These are phyloP conservation scores for Collybiopsis luxurians DNA, from an alignment of 768 basidiomycete species.

Conservation along the genomic window DNA sequence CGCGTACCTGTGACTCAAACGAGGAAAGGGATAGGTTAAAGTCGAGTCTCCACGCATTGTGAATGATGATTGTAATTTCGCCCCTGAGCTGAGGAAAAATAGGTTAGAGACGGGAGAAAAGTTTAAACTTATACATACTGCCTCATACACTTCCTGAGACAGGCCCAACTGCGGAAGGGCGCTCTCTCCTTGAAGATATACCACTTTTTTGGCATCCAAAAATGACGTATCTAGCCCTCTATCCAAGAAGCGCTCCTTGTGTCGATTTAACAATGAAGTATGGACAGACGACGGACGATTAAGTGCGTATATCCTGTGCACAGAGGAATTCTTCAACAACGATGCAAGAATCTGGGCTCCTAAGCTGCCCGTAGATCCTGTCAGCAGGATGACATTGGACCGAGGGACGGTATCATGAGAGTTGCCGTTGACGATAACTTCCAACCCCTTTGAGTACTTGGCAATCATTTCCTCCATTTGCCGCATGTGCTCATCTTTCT, in stretches of 20 bases:
- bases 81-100: constrained; percentile 16
- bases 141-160: constrained; percentile 12
- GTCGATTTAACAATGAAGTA: constrained; percentile 12
- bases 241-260: constrained; percentile 24
- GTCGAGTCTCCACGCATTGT: constrained; percentile 30
- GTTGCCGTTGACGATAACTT: neutral
- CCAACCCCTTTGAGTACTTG: constrained; percentile 27
- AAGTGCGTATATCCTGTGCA: constrained; percentile 16
- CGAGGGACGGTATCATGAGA: neutral
- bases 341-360: constrained; percentile 32
- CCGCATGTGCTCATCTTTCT: constrained; percentile 9
- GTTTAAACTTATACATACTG: constrained; percentile 26
- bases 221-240: constrained; percentile 25
- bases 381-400: constrained; percentile 28
- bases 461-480: constrained; percentile 36
- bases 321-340: constrained; percentile 19
- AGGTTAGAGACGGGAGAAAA: constrained; percentile 19
- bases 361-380: constrained; percentile 39
- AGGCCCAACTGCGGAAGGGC: constrained; percentile 19
- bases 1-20: constrained; percentile 47
- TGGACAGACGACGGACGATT: constrained; percentile 14
- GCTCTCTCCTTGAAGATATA: constrained; percentile 31
- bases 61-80: constrained; percentile 34
- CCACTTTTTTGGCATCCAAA: constrained; percentile 27
- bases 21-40: constrained; percentile 48